phyloP scores from a whole-genome alignment of 2,329 filamentous ascomycete species.

The Boeremia exigua region DNA sequence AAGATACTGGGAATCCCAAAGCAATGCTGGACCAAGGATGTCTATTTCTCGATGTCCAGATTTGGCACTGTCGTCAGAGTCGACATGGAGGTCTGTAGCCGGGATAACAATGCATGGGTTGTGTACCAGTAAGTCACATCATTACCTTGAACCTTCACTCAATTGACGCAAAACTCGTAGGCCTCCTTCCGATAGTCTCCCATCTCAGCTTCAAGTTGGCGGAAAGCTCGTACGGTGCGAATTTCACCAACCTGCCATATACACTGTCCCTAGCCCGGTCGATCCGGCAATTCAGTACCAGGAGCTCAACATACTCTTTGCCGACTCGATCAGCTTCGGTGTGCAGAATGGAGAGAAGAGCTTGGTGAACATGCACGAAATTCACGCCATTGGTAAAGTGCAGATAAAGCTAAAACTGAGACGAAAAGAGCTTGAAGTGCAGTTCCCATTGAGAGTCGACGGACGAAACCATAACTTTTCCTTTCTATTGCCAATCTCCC shows the following conservation, averaged over 20 bases:
- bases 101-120: slow-evolving; percentile 27
- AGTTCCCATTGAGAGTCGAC: slow-evolving; percentile 48
- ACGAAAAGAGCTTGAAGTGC: slow-evolving; percentile 53
- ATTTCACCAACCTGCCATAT: slow-evolving; percentile 1
- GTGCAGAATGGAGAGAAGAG: slow-evolving; percentile 59
- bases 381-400: slow-evolving; percentile 36
- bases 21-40: slow-evolving; percentile 24
- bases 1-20: slow-evolving; percentile 25
- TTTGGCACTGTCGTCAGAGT: slow-evolving; percentile 41
- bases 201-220: slow-evolving; percentile 16
- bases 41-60: slow-evolving; percentile 28
- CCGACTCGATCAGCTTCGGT: slow-evolving; percentile 66
- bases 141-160: not conserved
- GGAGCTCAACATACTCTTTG: slow-evolving; percentile 36
- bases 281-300: slow-evolving; percentile 30
- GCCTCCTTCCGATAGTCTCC: slow-evolving; percentile 21
- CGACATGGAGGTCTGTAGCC: slow-evolving; percentile 25
- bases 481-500: slow-evolving; percentile 54
- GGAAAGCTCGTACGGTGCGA: slow-evolving; percentile 9
- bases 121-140: slow-evolving; percentile 29
- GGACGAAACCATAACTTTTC: slow-evolving; percentile 40
- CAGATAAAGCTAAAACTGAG: slow-evolving; percentile 52
- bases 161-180: slow-evolving; percentile 12
- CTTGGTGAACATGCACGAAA: slow-evolving; percentile 66
- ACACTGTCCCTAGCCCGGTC: slow-evolving; percentile 30